Evolutionary conservation across 768 basidiomycete species (phyloP).

Genomic region (Hortiboletus campestris): DNA sequence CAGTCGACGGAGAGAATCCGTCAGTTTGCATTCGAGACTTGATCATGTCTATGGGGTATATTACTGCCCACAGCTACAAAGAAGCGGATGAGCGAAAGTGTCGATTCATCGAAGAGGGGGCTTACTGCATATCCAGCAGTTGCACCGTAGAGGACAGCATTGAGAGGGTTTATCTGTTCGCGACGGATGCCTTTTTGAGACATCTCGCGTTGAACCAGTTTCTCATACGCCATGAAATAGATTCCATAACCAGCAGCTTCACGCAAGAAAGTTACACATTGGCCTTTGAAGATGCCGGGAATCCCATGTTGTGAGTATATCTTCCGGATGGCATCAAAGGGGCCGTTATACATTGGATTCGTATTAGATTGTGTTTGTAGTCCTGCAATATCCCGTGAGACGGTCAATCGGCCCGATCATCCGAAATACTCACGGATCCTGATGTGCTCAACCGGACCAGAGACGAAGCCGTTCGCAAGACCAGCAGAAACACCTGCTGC

Average conservation of each 20-base stretch:
- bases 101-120: slow-evolving; percentile 15
- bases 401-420: neutral
- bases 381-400: slow-evolving; percentile 44
- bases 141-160: slow-evolving; percentile 85
- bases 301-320: slow-evolving; percentile 76
- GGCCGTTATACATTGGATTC: slow-evolving; percentile 77
- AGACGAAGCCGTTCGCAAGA: slow-evolving; percentile 86
- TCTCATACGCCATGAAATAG: slow-evolving; percentile 93
- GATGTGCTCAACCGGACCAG: slow-evolving; percentile 96
- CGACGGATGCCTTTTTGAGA: slow-evolving; percentile 64
- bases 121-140: slow-evolving; percentile 88
- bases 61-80: slow-evolving; percentile 78
- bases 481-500: slow-evolving; percentile 82
- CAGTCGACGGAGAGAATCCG: slow-evolving; percentile 69
- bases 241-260: slow-evolving; percentile 81
- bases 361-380: slow-evolving; percentile 86
- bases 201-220: slow-evolving; percentile 86
- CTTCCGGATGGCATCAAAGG: slow-evolving; percentile 84
- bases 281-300: slow-evolving; percentile 89
- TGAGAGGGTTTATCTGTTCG: slow-evolving; percentile 74
- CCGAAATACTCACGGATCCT: slow-evolving; percentile 53
- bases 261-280: slow-evolving; percentile 81
- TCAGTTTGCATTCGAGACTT: slow-evolving; percentile 97
- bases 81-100: slow-evolving; percentile 8
- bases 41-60: slow-evolving; percentile 95